A percentile compares a stretch with the other conserved stretches of the same genome.
Conservation (phyloP, 768 basidiomycete genomes). For the Lactifluus hygrophoroides region DNA sequence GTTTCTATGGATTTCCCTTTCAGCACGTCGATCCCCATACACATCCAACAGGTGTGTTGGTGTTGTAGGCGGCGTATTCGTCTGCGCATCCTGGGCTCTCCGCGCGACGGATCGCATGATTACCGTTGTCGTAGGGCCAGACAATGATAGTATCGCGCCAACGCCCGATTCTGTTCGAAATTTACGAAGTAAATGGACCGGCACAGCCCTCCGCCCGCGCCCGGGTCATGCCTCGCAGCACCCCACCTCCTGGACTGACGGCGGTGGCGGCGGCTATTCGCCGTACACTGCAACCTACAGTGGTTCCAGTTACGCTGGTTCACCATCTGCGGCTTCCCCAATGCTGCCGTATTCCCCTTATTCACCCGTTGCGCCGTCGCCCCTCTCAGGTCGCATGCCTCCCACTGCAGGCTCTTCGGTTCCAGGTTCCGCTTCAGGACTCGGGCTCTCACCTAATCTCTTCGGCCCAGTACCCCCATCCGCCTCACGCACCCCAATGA, state of each 20-base stretch:
- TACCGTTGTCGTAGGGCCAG: constrained; percentile 45
- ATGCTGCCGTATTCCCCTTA: constrained; percentile 29
- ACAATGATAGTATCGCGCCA: constrained; percentile 61
- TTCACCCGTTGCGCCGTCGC: constrained; percentile 15
- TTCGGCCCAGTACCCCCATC: neutral
- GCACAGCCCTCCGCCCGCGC: constrained; percentile 54
- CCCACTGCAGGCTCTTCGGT: constrained; percentile 1
- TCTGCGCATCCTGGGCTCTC: constrained; percentile 54
- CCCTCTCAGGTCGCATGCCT: neutral
- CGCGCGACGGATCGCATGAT: constrained; percentile 39
- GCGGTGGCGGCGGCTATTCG: constrained; percentile 26
- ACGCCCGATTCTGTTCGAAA: constrained; percentile 48
- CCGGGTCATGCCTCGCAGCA: constrained; percentile 22
- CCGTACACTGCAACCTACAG: constrained; percentile 25
- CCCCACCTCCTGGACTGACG: constrained; percentile 43
- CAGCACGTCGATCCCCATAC: neutral
- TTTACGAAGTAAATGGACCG: constrained; percentile 59
- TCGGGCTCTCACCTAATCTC: constrained; percentile 10
- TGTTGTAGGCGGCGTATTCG: constrained; percentile 89
- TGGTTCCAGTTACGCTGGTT: constrained; percentile 26
- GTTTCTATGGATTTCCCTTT: neutral
- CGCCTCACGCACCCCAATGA: constrained; percentile 20
- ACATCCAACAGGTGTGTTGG: constrained; percentile 52
- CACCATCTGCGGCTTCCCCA: constrained; percentile 26
- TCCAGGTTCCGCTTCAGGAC: constrained; percentile 8